These are phyloP conservation scores for Urtica urens DNA, from an alignment of 306 rosid species.

Conservation along the genomic window DNA sequence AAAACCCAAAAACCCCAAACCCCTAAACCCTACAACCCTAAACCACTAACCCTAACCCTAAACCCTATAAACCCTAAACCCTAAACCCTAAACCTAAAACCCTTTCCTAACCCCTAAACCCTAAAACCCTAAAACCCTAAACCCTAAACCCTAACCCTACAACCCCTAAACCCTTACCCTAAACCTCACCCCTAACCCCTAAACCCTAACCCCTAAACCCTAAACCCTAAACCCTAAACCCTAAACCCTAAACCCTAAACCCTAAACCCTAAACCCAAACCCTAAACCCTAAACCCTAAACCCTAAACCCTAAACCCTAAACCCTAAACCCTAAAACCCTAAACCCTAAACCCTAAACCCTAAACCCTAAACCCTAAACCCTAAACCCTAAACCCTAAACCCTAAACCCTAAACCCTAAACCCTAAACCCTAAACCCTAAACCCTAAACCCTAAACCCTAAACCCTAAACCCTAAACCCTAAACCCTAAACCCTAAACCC, in stretches of 20 bases:
- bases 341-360: not conserved
- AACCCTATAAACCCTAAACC: constrained; percentile 7
- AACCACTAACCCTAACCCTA: not conserved
- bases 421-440: constrained; percentile 3
- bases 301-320: not conserved
- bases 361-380: not conserved
- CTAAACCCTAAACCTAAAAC: constrained; percentile 10
- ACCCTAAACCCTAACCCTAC: not conserved
- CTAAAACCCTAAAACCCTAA: not conserved
- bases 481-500: constrained; percentile 6
- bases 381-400: not conserved
- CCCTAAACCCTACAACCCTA: constrained; percentile 1
- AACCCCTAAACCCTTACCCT: not conserved
- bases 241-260: constrained; percentile 3
- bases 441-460: constrained; percentile 1
- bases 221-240: not conserved
- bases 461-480: constrained; percentile 1
- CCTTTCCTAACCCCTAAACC: not conserved
- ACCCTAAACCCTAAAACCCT: not conserved
- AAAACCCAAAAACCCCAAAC: constrained; percentile 10
- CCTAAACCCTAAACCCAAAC: not conserved
- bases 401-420: constrained; percentile 6
- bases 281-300: not conserved
- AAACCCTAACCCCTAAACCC: constrained; percentile 1
- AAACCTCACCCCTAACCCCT: not conserved